Evolutionary conservation across 2,329 filamentous ascomycete species (phyloP), one percentile per base, ranked within the genome.

Genomic region (Xylariaceae sp.): DNA sequence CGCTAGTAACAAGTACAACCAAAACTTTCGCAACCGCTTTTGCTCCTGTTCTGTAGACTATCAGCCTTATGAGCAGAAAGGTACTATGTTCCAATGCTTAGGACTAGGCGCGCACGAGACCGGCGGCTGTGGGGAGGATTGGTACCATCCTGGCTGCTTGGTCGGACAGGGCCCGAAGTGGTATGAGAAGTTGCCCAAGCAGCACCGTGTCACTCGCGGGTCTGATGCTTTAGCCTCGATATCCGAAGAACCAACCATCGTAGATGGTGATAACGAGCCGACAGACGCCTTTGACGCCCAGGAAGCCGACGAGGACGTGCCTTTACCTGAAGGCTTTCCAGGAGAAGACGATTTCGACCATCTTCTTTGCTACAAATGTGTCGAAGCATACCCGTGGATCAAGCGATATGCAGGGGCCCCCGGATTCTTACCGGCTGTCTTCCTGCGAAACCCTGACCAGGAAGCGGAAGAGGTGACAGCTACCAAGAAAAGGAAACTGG

Each of bases 71-170:
- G 81, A 89, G 71, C 92, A 99, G 72, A 95, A 93, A 68, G 93
- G 93, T 0, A 97, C 92, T 45, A 99, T 99, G 94, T 99, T 95
- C 68, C 94, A 99, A 74, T 99, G 94, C 71, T 74, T 97, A 2
- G 93, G 93, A 0, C 78, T 97, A 0, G 92, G 91, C 0, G 88
- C 85, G 0, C 80, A 83, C 10, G 88, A 93, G 66, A 87, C 88
- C 1, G 92, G 92, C 13, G 93, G 92, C 3, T 97, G 93, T 74
- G 93, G 93, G 10, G 93, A 97, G 76, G 93, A 97, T 71, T 97
- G 93, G 93, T 97, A 91, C 82, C 93, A 97, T 76, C 91, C 93
- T 0, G 92, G 94, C 63, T 97, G 93, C 71, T 77, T 97, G 6
- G 85, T 96, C 53, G 92, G 92, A 4, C 76, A 95, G 66, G 86